A percentile compares a stretch with the other conserved stretches of the same genome.
phyloP scores from a whole-genome alignment of 140 eudicot genomes.

The Flaveria floridana region DNA sequence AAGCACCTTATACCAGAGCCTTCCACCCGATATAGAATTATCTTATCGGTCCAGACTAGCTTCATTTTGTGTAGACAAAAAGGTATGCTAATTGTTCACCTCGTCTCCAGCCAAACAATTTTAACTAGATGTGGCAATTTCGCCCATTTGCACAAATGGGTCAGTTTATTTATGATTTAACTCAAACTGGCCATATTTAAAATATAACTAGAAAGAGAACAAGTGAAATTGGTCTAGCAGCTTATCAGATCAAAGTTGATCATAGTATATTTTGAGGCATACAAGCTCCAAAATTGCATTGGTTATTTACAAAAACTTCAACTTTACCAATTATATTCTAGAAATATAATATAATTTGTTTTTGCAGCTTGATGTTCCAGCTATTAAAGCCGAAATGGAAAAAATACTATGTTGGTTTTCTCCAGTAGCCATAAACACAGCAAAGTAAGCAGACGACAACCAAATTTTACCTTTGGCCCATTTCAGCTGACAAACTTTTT shows the following conservation, averaged over 20 bases:
- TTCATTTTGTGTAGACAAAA: conserved; percentile 59
- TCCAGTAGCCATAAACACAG: conserved; percentile 72
- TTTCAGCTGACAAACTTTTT: neutral
- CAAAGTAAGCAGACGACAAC: conserved; percentile 50
- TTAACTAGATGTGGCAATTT: conserved; percentile 8
- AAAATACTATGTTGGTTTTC: conserved; percentile 79
- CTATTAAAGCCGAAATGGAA: conserved; percentile 80
- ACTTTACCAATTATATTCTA: neutral
- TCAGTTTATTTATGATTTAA: conserved; percentile 1
- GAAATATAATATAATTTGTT: conserved; percentile 1
- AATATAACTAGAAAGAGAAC: neutral
- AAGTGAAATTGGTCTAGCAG: neutral
- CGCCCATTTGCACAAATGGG: neutral
- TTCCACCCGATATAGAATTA: conserved; percentile 76
- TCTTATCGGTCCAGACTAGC: conserved; percentile 57
- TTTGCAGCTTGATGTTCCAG: conserved; percentile 57
- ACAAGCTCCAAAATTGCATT: neutral
- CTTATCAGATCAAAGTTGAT: neutral
- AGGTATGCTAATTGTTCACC: conserved; percentile 43
- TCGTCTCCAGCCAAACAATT: neutral
- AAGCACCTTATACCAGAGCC: conserved; percentile 69
- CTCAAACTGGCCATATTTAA: neutral
- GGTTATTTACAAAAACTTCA: neutral
- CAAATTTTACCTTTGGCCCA: neutral
- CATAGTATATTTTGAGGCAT: neutral